A percentile compares a stretch with the other conserved stretches of the same genome.
Conservation (phyloP, 495 filamentous ascomycete species). For the Hypoxylon intermedium region DNA sequence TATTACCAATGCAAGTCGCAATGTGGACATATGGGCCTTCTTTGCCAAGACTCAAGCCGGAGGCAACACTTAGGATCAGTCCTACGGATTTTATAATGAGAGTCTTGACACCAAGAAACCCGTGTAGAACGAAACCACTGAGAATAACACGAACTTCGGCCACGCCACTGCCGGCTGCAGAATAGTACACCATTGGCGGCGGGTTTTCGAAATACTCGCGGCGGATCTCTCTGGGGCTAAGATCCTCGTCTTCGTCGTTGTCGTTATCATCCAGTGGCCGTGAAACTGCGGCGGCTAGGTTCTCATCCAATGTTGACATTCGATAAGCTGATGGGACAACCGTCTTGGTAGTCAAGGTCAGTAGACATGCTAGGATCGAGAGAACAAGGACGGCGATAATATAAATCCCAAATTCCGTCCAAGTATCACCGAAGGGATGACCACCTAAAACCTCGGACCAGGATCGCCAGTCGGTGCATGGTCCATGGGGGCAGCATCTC, state of each 20-base stretch:
- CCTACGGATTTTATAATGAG: conserved; percentile 85
- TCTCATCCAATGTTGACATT: conserved; percentile 87
- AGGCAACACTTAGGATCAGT: conserved; percentile 86
- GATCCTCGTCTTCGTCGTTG: conserved; percentile 40
- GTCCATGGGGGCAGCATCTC: conserved; percentile 74
- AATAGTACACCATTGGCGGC: conserved; percentile 90
- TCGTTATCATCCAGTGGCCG: conserved; percentile 48
- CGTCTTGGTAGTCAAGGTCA: conserved; percentile 89
- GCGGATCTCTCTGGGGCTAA: conserved; percentile 46
- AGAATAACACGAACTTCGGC: conserved; percentile 97
- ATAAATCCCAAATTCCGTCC: conserved; percentile 80
- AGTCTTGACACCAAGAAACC: conserved; percentile 90
- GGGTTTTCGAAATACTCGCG: conserved; percentile 29
- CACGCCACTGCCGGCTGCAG: conserved; percentile 94
- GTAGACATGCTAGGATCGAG: conserved; percentile 73
- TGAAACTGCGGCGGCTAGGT: conserved; percentile 58
- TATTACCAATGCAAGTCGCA: conserved; percentile 93
- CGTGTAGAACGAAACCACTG: conserved; percentile 95
- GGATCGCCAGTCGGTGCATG: conserved; percentile 74
- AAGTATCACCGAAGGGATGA: conserved; percentile 59
- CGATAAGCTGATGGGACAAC: conserved; percentile 87
- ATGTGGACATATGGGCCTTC: conserved; percentile 99
- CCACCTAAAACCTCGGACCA: conserved; percentile 74
- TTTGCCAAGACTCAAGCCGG: conserved; percentile 91
- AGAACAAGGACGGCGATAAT: conserved; percentile 73